Evolutionary conservation across 345 rosid species (phyloP).

Genomic region (Trapa incisa): DNA sequence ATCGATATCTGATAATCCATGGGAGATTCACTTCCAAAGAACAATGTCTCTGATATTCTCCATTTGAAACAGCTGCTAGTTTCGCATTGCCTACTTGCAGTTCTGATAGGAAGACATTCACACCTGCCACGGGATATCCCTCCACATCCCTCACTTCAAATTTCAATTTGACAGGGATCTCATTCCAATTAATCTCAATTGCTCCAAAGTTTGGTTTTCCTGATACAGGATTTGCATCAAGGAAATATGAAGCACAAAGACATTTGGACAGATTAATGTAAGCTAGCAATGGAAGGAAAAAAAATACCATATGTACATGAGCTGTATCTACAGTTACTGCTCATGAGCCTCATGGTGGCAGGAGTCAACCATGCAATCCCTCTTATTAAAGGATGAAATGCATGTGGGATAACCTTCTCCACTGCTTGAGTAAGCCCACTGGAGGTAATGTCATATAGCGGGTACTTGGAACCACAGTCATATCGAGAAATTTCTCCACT

Average conservation of each 20-base stretch:
- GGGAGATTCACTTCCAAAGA: constrained; percentile 53
- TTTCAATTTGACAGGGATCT: constrained; percentile 44
- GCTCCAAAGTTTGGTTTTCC: constrained; percentile 79
- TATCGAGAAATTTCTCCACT: constrained; percentile 83
- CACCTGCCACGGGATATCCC: constrained; percentile 40
- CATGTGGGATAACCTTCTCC: constrained; percentile 49
- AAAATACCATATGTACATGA: constrained; percentile 71
- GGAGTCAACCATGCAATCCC: constrained; percentile 66
- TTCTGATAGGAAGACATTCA: constrained; percentile 38
- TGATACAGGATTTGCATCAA: constrained; percentile 6
- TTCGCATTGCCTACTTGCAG: constrained; percentile 24
- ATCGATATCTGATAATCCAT: constrained; percentile 51
- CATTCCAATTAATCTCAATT: constrained; percentile 60
- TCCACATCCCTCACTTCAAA: constrained; percentile 49
- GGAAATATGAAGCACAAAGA: neutral
- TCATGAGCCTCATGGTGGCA: constrained; percentile 69
- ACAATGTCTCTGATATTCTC: constrained; percentile 38
- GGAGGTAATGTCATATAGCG: constrained; percentile 71
- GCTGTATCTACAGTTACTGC: constrained; percentile 37
- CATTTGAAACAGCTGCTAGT: constrained; percentile 10
- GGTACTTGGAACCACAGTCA: constrained; percentile 68
- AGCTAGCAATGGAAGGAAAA: constrained; percentile 4
- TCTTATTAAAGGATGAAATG: constrained; percentile 41
- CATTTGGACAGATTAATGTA: neutral
- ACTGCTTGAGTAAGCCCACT: constrained; percentile 87